Percentiles rank a stretch among this genome's conserved stretches.
These are phyloP conservation scores for Bisporella sp. DNA, from an alignment of 2,329 filamentous ascomycete genomes.

Conservation along the genomic window DNA sequence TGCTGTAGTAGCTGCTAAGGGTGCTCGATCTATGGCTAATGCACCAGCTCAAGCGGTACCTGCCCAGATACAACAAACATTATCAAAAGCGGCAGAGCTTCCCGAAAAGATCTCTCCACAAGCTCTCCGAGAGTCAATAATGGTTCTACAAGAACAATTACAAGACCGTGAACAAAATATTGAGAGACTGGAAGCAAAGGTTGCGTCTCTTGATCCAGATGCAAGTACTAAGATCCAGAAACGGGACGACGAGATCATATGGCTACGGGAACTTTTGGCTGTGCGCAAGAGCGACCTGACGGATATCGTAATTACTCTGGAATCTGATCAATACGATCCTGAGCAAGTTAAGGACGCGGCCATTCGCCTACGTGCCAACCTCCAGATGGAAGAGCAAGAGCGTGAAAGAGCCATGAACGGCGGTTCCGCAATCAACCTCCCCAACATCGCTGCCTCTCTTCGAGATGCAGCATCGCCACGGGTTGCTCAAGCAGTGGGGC, in stretches of 20 bases:
- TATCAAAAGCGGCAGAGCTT: constrained; percentile 39
- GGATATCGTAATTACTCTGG: constrained; percentile 79
- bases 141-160: constrained; percentile 92
- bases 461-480: constrained; percentile 73
- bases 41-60: constrained; percentile 8
- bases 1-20: constrained; percentile 33
- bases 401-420: constrained; percentile 76
- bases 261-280: constrained; percentile 87
- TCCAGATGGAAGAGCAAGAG: constrained; percentile 98
- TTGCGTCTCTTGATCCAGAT: constrained; percentile 65
- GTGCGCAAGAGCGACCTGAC: constrained; percentile 87
- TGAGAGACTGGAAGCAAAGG: constrained; percentile 72
- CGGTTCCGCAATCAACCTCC: constrained; percentile 58
- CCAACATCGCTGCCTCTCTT: constrained; percentile 71
- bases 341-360: constrained; percentile 80
- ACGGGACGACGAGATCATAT: constrained; percentile 87
- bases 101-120: constrained; percentile 91
- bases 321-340: constrained; percentile 67
- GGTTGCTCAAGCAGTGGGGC: constrained; percentile 74
- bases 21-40: constrained; percentile 22
- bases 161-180: constrained; percentile 89
- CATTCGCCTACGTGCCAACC: constrained; percentile 85
- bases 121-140: constrained; percentile 89
- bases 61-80: constrained; percentile 20
- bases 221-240: constrained; percentile 79